Conservation (phyloP, 108 stramenopile species). For the Cyclotella atomus region DNA sequence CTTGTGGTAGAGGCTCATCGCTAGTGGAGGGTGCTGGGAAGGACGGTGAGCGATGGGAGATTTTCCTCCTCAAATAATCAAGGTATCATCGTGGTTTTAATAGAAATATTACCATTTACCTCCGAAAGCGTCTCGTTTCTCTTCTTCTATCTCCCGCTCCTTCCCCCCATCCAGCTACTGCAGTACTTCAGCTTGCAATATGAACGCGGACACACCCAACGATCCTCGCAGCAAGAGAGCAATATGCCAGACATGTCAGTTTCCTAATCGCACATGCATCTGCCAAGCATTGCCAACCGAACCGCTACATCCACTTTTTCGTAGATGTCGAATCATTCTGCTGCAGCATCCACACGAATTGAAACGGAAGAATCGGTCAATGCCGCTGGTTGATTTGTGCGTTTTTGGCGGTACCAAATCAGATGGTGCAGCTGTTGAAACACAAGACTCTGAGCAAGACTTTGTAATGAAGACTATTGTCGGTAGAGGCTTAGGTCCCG, state of each 20-base stretch:
- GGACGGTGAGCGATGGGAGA: too few species aligned
- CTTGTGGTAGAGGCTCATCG: conserved; percentile 32
- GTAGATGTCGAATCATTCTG: conserved; percentile 48
- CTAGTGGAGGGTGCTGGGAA: too few species aligned
- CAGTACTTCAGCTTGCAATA: too few species aligned
- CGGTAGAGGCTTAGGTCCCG: conserved; percentile 54
- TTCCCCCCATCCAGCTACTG: too few species aligned
- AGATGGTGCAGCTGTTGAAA: neutral
- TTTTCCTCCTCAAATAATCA: too few species aligned
- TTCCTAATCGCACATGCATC: conserved; percentile 63
- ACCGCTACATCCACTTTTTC: conserved; percentile 39
- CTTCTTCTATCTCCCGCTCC: too few species aligned
- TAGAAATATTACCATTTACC: too few species aligned
- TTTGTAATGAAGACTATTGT: conserved; percentile 51
- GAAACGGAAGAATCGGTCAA: conserved; percentile 66
- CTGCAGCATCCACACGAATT: conserved; percentile 82
- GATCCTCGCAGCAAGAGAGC: too few species aligned
- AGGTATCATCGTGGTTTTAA: too few species aligned
- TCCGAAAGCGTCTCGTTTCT: too few species aligned
- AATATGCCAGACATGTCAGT: conserved; percentile 57
- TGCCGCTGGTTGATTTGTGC: conserved; percentile 74
- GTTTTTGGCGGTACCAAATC: conserved; percentile 24
- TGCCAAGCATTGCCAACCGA: conserved; percentile 56
- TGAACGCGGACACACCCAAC: too few species aligned
- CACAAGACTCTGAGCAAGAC: neutral